Evolutionary conservation across 495 filamentous ascomycete species (phyloP).

Genomic region (Tuber magnatum): DNA sequence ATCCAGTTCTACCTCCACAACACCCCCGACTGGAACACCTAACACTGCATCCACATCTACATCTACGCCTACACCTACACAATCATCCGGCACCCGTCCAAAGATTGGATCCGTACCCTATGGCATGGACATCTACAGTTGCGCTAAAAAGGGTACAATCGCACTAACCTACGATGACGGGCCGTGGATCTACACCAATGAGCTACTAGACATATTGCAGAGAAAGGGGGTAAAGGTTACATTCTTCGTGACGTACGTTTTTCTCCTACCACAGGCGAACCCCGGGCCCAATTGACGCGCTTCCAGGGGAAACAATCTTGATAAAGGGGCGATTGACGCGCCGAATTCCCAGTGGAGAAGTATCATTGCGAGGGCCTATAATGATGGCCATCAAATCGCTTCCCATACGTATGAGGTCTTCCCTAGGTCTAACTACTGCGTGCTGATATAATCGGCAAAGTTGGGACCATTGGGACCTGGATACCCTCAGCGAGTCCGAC

Average conservation of each 20-base stretch:
- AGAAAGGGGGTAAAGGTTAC: slow-evolving; percentile 55
- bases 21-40: background rate
- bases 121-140: slow-evolving; percentile 20
- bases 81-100: background rate
- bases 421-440: background rate
- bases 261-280: background rate
- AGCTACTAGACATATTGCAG: slow-evolving; percentile 57
- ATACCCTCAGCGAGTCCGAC: slow-evolving; percentile 46
- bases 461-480: slow-evolving; percentile 61
- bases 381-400: slow-evolving; percentile 62
- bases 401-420: slow-evolving; percentile 50
- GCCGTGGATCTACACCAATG: slow-evolving; percentile 57
- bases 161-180: slow-evolving; percentile 65
- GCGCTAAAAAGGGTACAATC: slow-evolving; percentile 12
- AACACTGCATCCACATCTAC: background rate
- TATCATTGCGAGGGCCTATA: slow-evolving; percentile 53
- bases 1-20: background rate
- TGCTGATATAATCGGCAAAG: background rate
- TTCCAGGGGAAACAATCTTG: slow-evolving; percentile 57
- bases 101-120: slow-evolving; percentile 25
- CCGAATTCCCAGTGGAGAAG: slow-evolving; percentile 44
- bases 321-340: slow-evolving; percentile 54
- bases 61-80: background rate
- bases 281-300: background rate
- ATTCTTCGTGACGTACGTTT: slow-evolving; percentile 55